These are phyloP conservation scores for Xylaria sp. DNA, from an alignment of 2,329 filamentous ascomycete species.

Conservation along the genomic window DNA sequence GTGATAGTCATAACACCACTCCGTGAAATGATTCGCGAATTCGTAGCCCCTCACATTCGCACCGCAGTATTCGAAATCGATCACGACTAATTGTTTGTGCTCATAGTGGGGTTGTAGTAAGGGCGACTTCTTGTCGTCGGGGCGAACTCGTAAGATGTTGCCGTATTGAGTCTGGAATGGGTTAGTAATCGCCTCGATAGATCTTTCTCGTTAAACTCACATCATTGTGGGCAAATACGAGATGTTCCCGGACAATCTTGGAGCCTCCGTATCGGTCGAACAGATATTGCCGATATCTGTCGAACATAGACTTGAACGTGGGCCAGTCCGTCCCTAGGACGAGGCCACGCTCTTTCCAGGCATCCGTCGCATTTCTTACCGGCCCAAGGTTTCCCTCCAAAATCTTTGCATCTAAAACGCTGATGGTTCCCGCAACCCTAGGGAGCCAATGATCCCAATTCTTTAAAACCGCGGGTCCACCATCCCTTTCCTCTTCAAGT, in stretches of 20 bases:
- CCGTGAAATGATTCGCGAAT: slow-evolving; percentile 97
- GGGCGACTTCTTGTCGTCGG: slow-evolving; percentile 80
- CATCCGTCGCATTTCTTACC: slow-evolving; percentile 50
- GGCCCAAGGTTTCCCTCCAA: slow-evolving; percentile 51
- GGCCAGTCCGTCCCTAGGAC: slow-evolving; percentile 88
- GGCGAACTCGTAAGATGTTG: slow-evolving; percentile 84
- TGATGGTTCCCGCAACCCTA: slow-evolving; percentile 70
- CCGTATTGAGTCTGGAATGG: slow-evolving; percentile 90
- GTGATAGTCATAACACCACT: slow-evolving; percentile 99
- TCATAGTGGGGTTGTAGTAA: slow-evolving; percentile 89
- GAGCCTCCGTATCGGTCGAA: slow-evolving; percentile 75
- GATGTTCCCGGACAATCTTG: slow-evolving; percentile 73
- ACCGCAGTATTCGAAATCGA: slow-evolving; percentile 97
- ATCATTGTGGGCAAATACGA: slow-evolving; percentile 98
- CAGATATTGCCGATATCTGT: slow-evolving; percentile 82
- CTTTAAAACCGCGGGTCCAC: slow-evolving; percentile 84
- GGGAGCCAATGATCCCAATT: slow-evolving; percentile 96
- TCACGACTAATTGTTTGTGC: slow-evolving; percentile 95
- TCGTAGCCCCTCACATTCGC: slow-evolving; percentile 88
- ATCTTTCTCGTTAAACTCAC: slow-evolving; percentile 61
- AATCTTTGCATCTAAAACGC: slow-evolving; percentile 69
- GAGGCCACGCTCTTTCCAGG: slow-evolving; percentile 77
- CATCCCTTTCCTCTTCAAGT: slow-evolving; percentile 78
- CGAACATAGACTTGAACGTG: slow-evolving; percentile 77
- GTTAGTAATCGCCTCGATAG: slow-evolving; percentile 16